Percentiles rank a stretch among this genome's conserved stretches.
phyloP scores from a whole-genome alignment of 83 land plant genomes.

The Isoetes engelmannii region DNA sequence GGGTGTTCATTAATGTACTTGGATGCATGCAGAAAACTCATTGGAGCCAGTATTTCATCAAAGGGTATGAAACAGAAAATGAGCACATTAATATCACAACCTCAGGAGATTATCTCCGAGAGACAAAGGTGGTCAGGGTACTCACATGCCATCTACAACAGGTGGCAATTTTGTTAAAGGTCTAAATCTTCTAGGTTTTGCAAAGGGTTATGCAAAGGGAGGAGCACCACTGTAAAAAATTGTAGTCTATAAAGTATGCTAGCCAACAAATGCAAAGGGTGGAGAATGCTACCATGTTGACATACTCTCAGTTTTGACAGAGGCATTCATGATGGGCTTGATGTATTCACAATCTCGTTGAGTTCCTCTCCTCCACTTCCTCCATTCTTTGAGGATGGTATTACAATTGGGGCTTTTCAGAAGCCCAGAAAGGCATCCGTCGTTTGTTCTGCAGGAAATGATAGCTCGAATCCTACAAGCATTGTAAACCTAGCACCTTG shows the following conservation, averaged over 20 bases:
- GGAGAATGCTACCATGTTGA: slow-evolving; percentile 31
- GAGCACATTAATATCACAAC: slow-evolving; percentile 43
- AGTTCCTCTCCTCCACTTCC: slow-evolving; percentile 26
- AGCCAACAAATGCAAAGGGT: slow-evolving; percentile 20
- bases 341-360: slow-evolving; percentile 51
- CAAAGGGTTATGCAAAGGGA: slow-evolving; percentile 48
- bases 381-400: slow-evolving; percentile 43
- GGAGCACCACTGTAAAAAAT: slow-evolving; percentile 56
- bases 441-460: slow-evolving; percentile 56
- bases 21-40: slow-evolving; percentile 74
- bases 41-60: slow-evolving; percentile 63
- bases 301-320: slow-evolving; percentile 51
- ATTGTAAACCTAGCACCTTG: slow-evolving; percentile 62
- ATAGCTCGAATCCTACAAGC: slow-evolving; percentile 42
- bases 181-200: slow-evolving; percentile 49
- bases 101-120: slow-evolving; percentile 47
- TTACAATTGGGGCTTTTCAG: slow-evolving; percentile 70
- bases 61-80: slow-evolving; percentile 45
- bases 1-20: no score
- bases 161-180: slow-evolving; percentile 41
- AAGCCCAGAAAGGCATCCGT: slow-evolving; percentile 41
- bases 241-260: slow-evolving; percentile 72
- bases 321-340: slow-evolving; percentile 55
- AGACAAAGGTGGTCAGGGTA: slow-evolving; percentile 75
- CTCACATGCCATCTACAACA: slow-evolving; percentile 73